These are phyloP conservation scores for Abrus pulchellus DNA, from an alignment of 306 rosid genomes.

Conservation along the genomic window DNA sequence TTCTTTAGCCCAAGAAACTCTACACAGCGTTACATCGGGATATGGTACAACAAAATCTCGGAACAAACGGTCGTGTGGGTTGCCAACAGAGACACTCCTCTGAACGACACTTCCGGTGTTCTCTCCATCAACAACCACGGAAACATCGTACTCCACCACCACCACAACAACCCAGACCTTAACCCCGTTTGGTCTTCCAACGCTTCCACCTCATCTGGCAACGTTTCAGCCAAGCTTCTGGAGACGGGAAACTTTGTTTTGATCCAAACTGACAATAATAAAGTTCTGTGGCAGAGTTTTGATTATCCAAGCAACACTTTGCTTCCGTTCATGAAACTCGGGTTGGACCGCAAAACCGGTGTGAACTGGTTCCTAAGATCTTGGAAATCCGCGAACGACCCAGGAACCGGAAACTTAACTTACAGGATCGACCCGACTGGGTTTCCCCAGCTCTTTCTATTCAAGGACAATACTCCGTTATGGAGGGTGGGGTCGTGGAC, in stretches of 20 bases:
- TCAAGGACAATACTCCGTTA: neutral
- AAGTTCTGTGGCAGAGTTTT: conserved; percentile 62
- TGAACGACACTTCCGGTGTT: conserved; percentile 41
- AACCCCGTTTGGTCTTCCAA: conserved; percentile 55
- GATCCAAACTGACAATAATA: neutral
- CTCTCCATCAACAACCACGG: conserved; percentile 48
- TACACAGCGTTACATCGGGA: conserved; percentile 56
- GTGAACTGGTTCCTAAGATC: conserved; percentile 50
- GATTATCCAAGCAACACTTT: conserved; percentile 56
- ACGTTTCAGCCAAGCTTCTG: conserved; percentile 50
- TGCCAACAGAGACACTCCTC: conserved; percentile 64
- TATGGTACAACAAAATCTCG: conserved; percentile 68
- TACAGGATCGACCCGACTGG: conserved; percentile 51
- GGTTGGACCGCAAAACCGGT: conserved; percentile 50
- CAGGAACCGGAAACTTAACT: conserved; percentile 50
- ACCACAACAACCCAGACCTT: neutral
- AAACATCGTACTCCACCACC: conserved; percentile 51
- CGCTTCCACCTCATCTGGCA: neutral
- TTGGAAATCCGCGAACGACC: conserved; percentile 53
- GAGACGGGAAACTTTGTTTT: conserved; percentile 58
- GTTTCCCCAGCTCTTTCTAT: conserved; percentile 45
- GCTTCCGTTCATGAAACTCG: conserved; percentile 60
- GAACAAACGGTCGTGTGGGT: conserved; percentile 70
- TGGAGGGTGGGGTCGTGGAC: conserved; percentile 64
- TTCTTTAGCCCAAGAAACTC: conserved; percentile 70